A percentile compares a stretch with the other conserved stretches of the same genome.
These are phyloP conservation scores for Theobroma cacao DNA, from an alignment of 345 rosid genomes.

Conservation along the genomic window DNA sequence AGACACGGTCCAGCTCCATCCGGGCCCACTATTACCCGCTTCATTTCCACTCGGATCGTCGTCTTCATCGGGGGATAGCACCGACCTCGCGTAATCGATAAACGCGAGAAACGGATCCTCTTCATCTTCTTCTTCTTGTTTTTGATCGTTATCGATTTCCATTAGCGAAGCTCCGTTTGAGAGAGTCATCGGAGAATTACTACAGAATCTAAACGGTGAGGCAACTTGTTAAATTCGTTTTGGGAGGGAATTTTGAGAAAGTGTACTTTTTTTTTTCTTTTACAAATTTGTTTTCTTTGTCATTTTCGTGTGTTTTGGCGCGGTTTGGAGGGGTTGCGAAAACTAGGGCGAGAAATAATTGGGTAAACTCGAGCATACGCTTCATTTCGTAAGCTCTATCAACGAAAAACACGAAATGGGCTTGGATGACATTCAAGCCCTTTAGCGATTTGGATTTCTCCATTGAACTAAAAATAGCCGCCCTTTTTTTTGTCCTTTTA, in stretches of 20 bases:
- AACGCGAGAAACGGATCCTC: constrained; percentile 74
- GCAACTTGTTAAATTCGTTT: not conserved
- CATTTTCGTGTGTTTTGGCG: not conserved
- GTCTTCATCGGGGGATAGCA: constrained; percentile 45
- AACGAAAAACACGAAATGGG: not conserved
- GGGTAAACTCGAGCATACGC: not conserved
- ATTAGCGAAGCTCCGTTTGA: constrained; percentile 30
- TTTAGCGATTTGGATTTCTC: too few relatives aligned
- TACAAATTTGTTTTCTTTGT: too few relatives aligned
- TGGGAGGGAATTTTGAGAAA: not conserved
- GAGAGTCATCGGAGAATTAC: not conserved
- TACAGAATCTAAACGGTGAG: not conserved
- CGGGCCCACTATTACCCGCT: constrained; percentile 39
- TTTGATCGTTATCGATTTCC: constrained; percentile 31
- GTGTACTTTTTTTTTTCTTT: not conserved
- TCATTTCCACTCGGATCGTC: constrained; percentile 16
- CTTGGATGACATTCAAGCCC: not conserved
- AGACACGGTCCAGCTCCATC: constrained; percentile 84
- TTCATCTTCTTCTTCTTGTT: constrained; percentile 8
- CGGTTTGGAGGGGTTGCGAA: not conserved
- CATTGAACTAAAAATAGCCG: too few relatives aligned
- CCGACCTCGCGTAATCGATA: constrained; percentile 64
- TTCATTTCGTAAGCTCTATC: not conserved
- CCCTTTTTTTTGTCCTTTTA: too few relatives aligned
- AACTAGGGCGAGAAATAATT: not conserved